phyloP scores from a whole-genome alignment of 805 yeast genomes.

The Lipomyces anomalus region DNA sequence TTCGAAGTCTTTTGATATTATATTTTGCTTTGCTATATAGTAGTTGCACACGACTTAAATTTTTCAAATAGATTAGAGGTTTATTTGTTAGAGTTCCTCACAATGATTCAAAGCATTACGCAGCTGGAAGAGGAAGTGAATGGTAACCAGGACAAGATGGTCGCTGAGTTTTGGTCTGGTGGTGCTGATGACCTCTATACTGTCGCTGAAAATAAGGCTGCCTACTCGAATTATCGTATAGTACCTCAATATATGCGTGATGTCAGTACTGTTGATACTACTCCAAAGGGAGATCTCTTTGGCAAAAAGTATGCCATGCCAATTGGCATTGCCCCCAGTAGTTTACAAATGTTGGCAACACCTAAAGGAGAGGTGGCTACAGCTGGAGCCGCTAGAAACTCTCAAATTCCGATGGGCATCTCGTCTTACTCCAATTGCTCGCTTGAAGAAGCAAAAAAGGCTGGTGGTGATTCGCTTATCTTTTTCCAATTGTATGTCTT shows the following conservation, averaged over 20 bases:
- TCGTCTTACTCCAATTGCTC: slow-evolving; percentile 23
- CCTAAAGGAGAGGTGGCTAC: slow-evolving; percentile 31
- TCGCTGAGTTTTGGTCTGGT: slow-evolving; percentile 24
- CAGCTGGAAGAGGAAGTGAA: slow-evolving; percentile 22
- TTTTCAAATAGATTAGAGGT: too few species aligned
- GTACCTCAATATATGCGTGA: slow-evolving; percentile 70
- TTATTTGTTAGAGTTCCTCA: too few species aligned
- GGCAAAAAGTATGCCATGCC: slow-evolving; percentile 28
- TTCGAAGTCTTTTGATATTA: too few species aligned
- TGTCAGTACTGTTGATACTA: slow-evolving; percentile 52
- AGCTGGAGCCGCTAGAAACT: slow-evolving; percentile 27
- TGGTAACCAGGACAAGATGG: slow-evolving; percentile 10
- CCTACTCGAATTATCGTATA: slow-evolving; percentile 67
- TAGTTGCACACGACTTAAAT: too few species aligned
- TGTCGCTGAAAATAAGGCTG: slow-evolving; percentile 68
- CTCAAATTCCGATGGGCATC: slow-evolving; percentile 25
- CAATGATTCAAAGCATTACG: slow-evolving; percentile 12
- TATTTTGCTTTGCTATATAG: too few species aligned
- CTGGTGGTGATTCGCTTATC: slow-evolving; percentile 14
- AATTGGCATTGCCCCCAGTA: slow-evolving; percentile 32
- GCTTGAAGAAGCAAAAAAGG: slow-evolving; percentile 22
- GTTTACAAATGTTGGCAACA: slow-evolving; percentile 30
- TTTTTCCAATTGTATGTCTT: slow-evolving; percentile 28
- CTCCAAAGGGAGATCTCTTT: slow-evolving; percentile 37
- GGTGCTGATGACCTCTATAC: slow-evolving; percentile 35